Evolutionary conservation across 2,329 filamentous ascomycete species (phyloP).

Genomic region (Ambrosiella beaveri): DNA sequence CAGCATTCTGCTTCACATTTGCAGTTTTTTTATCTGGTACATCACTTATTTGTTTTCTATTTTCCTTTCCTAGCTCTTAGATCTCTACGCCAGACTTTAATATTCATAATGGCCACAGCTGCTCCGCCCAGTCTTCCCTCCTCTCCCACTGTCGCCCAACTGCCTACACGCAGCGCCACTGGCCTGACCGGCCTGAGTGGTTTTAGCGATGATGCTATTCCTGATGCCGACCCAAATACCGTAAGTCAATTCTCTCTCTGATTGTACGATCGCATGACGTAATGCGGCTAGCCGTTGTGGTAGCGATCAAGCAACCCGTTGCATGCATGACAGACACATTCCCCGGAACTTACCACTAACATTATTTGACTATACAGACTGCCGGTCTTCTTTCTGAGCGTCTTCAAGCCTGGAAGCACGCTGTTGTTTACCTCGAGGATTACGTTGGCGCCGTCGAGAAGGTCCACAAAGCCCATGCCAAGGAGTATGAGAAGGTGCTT

Average conservation of each 20-base stretch:
- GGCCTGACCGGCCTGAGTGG: constrained; percentile 20
- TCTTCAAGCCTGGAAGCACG: constrained; percentile 90
- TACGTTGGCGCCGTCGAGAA: constrained; percentile 78
- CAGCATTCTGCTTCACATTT: background rate
- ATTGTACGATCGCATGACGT: background rate
- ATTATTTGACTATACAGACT: constrained; percentile 30
- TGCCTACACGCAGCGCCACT: constrained; percentile 7
- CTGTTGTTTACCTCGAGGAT: constrained; percentile 76
- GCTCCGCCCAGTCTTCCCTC: background rate
- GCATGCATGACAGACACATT: too few species aligned
- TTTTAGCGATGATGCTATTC: constrained; percentile 39
- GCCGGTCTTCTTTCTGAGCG: constrained; percentile 72
- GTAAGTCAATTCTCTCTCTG: constrained; percentile 24
- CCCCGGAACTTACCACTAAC: background rate
- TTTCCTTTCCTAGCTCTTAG: too few species aligned
- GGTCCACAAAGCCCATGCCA: constrained; percentile 65
- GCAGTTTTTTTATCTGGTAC: background rate
- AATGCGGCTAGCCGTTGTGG: background rate
- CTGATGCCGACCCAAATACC: constrained; percentile 39
- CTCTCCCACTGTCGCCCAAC: constrained; percentile 5
- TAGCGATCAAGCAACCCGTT: background rate
- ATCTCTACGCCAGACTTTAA: background rate
- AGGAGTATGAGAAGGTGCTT: constrained; percentile 87
- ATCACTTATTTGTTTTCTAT: too few species aligned
- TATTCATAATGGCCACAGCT: constrained; percentile 5